Evolutionary conservation across 148 eudicot genomes (phyloP).

Genomic region (Rhododendron simsii): DNA sequence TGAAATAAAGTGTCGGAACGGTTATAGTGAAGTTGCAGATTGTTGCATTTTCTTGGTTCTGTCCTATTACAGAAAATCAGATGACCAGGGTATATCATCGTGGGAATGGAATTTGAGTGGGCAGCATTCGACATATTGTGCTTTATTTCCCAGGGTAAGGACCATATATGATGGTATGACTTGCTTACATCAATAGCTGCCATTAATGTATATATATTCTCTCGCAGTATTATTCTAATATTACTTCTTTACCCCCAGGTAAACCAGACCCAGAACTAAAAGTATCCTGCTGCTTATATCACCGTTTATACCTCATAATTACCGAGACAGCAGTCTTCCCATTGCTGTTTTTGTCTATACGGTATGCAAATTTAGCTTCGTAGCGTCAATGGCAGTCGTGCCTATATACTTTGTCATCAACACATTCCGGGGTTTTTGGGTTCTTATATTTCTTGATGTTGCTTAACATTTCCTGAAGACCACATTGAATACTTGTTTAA

Average conservation of each 20-base stretch:
- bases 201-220: not conserved
- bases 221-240: not conserved
- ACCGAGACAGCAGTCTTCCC: conserved; percentile 96
- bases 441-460: not conserved
- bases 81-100: conserved; percentile 82
- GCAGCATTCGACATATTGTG: conserved; percentile 96
- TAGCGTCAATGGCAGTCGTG: not conserved
- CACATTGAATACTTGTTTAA: not conserved
- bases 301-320: conserved; percentile 94
- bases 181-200: not conserved
- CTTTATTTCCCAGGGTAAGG: conserved; percentile 96
- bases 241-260: conserved; percentile 41
- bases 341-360: conserved; percentile 92
- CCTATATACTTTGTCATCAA: not conserved
- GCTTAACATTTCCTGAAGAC: not conserved
- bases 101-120: conserved; percentile 99
- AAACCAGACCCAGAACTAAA: conserved; percentile 98
- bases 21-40: not conserved
- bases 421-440: not conserved
- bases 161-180: conserved; percentile 88
- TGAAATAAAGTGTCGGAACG: not conserved
- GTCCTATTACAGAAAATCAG: conserved; percentile 51
- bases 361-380: conserved; percentile 34
- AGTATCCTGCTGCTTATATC: conserved; percentile 95
- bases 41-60: conserved; percentile 6